Base-by-base conservation (phyloP, 768 basidiomycete species). In the Calocera cornea region DNA sequence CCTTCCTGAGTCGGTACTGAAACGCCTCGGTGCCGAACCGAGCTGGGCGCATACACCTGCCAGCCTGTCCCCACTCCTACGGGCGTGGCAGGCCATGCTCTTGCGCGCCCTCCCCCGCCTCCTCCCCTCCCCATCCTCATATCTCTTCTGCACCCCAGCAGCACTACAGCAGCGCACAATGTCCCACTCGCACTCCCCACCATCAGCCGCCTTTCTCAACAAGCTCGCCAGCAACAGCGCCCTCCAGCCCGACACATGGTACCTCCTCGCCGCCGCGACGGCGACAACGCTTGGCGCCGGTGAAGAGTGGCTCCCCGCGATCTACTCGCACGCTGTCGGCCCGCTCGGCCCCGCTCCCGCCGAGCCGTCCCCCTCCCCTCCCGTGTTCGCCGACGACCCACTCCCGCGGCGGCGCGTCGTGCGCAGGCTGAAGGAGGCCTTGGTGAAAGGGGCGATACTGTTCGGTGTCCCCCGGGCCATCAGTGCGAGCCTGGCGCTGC, bases 311-410 rank as follows among this genome's bases (percentile, higher is more conserved):
- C 2, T 60, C 31, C 54, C 54, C 54, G 54, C 54, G 2, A 60
- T 60, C 54, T 60, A 60, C 54, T 2, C 27, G 22, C 54, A 33
- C 31, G 54, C 54, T 16, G 24, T 27, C 31, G 27, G 14, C 24
- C 54, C 54, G 14, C 14, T 60, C 54, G 54, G 54, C 22, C 54
- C 54, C 31, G 54, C 54, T 8, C 54, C 54, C 14, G 24, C 31
- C 5, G 54, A 60, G 31, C 14, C 54, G 16, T 5, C 54, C 70
- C 72, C 78, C 65, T 71, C 81, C 1, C 67, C 68, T 66, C 70
- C 75, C 69, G 70, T 69, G 67, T 80, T 79, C 74, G 71, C 78
- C 68, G 83, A 81, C 72, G 82, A 83, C 74, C 71, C 79, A 31
- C 75, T 80, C 65, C 75, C 77, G 2, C 54, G 54, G 14, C 54